Conservation (phyloP, 2,329 filamentous ascomycete species). For the Trichophaea hybrida region DNA sequence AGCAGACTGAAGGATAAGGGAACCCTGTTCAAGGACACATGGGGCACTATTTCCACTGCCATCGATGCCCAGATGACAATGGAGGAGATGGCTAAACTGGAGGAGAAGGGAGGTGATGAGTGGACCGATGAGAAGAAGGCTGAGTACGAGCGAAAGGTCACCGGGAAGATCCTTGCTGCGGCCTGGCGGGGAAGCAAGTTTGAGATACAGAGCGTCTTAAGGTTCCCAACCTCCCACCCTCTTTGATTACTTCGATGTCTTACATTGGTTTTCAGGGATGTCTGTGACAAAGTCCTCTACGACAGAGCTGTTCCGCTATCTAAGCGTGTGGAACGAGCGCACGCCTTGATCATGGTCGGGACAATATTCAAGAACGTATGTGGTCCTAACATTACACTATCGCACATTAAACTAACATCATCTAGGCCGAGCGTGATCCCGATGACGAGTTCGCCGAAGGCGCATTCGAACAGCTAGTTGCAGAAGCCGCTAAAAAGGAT, state of each 20-base stretch:
- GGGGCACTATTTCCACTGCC: constrained; percentile 91
- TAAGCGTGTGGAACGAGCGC: constrained; percentile 81
- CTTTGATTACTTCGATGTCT: neutral
- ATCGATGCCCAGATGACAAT: constrained; percentile 97
- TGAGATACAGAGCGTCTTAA: constrained; percentile 89
- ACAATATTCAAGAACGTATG: constrained; percentile 77
- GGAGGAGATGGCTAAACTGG: constrained; percentile 95
- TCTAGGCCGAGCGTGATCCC: constrained; percentile 67
- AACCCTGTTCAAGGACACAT: constrained; percentile 91
- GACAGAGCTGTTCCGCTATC: constrained; percentile 61
- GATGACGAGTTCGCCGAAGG: constrained; percentile 98
- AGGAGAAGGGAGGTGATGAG: constrained; percentile 86
- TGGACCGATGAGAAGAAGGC: constrained; percentile 97
- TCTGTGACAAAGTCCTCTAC: constrained; percentile 77
- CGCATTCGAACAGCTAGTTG: constrained; percentile 95
- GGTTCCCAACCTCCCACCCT: constrained; percentile 30
- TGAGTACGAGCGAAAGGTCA: constrained; percentile 90
- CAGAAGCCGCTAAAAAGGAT: constrained; percentile 91
- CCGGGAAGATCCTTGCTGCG: constrained; percentile 92
- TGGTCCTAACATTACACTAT: constrained; percentile 15
- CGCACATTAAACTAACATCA: constrained; percentile 5
- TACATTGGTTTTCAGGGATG: constrained; percentile 39
- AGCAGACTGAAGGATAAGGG: constrained; percentile 91
- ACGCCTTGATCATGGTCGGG: constrained; percentile 75
- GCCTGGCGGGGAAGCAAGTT: constrained; percentile 95